These are phyloP conservation scores for Cryphonectria parasitica DNA, from an alignment of 2,329 filamentous ascomycete genomes.

Conservation along the genomic window DNA sequence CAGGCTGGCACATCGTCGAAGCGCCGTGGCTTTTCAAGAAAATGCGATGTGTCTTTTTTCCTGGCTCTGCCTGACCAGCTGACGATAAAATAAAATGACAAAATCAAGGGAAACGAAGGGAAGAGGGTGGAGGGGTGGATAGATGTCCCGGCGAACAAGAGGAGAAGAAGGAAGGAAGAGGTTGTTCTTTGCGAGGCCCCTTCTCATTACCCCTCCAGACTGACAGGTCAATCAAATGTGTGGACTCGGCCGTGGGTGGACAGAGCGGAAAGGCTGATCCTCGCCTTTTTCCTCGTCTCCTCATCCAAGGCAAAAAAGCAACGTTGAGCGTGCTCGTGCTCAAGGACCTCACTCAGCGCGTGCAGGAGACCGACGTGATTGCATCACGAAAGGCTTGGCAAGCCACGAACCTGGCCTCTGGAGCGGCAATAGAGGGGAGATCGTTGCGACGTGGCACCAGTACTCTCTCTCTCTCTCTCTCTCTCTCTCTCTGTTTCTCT, in stretches of 20 bases:
- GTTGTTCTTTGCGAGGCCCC: neutral
- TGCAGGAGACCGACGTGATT: constrained; percentile 2
- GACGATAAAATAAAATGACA: neutral
- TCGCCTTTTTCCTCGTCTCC: neutral
- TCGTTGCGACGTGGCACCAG: constrained; percentile 2
- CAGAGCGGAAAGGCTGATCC: neutral
- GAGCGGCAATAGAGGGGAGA: neutral
- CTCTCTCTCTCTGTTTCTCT: neutral
- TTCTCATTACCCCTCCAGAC: neutral
- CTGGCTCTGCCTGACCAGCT: neutral
- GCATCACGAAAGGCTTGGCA: constrained; percentile 1
- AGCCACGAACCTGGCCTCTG: neutral
- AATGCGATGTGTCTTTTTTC: neutral
- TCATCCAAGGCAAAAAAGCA: neutral
- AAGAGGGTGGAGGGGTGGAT: neutral
- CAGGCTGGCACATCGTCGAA: constrained; percentile 3
- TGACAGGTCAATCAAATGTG: neutral
- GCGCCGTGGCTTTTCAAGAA: neutral
- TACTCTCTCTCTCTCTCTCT: neutral
- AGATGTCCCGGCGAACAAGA: neutral
- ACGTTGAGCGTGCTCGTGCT: neutral
- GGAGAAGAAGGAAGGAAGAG: neutral
- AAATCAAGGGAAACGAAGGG: neutral
- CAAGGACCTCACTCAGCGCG: neutral
- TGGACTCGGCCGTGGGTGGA: neutral